These are phyloP conservation scores for Boletus subparvulus DNA, from an alignment of 768 basidiomycete genomes.

Conservation along the genomic window DNA sequence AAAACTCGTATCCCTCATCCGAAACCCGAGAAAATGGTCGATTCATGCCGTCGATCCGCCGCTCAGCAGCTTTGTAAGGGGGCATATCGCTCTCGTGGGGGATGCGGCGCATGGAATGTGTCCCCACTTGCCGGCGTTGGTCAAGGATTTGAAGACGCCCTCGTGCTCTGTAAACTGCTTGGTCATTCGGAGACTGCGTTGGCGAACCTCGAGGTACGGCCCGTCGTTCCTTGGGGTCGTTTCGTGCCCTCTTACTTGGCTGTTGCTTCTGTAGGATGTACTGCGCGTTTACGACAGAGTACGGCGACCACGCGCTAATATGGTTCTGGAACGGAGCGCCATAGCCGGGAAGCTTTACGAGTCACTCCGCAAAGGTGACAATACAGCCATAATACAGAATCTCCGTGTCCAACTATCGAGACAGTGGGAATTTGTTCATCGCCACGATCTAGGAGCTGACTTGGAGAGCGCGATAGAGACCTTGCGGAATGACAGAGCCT, in stretches of 20 bases:
- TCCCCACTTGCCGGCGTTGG: constrained; percentile 60
- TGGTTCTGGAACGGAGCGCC: constrained; percentile 44
- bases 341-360: constrained; percentile 43
- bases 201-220: constrained; percentile 42
- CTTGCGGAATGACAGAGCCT: constrained; percentile 14
- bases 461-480: constrained; percentile 31
- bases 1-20: constrained; percentile 42
- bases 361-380: constrained; percentile 30
- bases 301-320: constrained; percentile 48
- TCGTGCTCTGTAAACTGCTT: constrained; percentile 46
- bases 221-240: not conserved
- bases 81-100: constrained; percentile 50
- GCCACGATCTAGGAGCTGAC: constrained; percentile 45
- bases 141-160: constrained; percentile 59
- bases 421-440: constrained; percentile 51
- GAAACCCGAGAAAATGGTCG: constrained; percentile 50
- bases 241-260: not conserved
- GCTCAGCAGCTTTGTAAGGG: constrained; percentile 43
- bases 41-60: constrained; percentile 51
- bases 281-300: constrained; percentile 46
- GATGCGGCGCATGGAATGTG: constrained; percentile 41
- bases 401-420: constrained; percentile 37
- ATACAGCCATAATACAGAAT: constrained; percentile 26
- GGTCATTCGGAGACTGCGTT: constrained; percentile 39
- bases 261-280: constrained; percentile 35